Conservation (phyloP, 495 filamentous ascomycete species). For the Penicillium turbatum region DNA sequence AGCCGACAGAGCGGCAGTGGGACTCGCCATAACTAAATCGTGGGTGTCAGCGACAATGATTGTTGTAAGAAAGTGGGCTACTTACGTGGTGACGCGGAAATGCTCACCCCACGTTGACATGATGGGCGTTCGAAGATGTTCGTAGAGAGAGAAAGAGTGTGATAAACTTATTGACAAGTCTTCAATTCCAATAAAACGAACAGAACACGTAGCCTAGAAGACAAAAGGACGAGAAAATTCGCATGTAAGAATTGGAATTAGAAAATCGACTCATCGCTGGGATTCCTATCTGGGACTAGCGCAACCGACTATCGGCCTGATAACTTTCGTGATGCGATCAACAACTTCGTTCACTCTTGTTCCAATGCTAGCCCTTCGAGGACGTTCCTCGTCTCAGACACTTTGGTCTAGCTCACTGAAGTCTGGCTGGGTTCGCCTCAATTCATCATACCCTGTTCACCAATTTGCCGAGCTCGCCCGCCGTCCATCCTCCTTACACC, state of each 20-base stretch:
- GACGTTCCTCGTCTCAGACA: conserved; percentile 4
- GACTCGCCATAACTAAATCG: conserved; percentile 77
- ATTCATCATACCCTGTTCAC: conserved; percentile 34
- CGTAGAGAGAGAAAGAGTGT: background rate
- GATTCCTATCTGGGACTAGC: conserved; percentile 32
- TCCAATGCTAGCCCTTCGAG: conserved; percentile 21
- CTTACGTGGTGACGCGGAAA: conserved; percentile 83
- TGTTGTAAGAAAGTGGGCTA: conserved; percentile 14
- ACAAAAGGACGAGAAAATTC: background rate
- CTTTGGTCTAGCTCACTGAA: background rate
- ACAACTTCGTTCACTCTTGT: conserved; percentile 10
- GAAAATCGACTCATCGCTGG: conserved; percentile 26
- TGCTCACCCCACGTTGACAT: conserved; percentile 93
- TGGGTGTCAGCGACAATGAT: conserved; percentile 8
- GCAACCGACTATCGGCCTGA: conserved; percentile 30
- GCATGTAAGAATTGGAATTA: conserved; percentile 11
- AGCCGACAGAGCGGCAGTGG: conserved; percentile 85
- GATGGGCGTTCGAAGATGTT: conserved; percentile 9
- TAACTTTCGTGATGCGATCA: conserved; percentile 5
- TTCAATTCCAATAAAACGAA: background rate
- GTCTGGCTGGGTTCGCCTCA: conserved; percentile 21
- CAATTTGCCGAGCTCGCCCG: conserved; percentile 42
- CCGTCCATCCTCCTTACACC: conserved; percentile 47
- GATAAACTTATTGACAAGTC: background rate
- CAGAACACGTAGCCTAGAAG: background rate